phyloP scores from a whole-genome alignment of 768 basidiomycete species.

The Gymnopilus junonius region DNA sequence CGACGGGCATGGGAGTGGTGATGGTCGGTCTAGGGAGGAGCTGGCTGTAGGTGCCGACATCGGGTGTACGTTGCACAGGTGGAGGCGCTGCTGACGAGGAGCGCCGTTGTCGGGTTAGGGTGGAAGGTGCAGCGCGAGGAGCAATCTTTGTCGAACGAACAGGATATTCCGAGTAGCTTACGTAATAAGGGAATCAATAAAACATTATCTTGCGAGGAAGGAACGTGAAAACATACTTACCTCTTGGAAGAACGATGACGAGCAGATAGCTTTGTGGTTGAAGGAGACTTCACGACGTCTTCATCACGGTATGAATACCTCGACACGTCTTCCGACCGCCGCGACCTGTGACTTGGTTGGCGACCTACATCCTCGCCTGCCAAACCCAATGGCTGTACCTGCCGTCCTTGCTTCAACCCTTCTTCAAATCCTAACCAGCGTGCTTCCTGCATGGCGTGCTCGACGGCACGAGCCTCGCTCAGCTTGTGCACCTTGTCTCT shows the following conservation, averaged over 20 bases:
- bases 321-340: conserved; percentile 7
- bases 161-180: neutral
- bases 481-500: conserved; percentile 50
- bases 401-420: conserved; percentile 41
- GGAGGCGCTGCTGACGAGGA: neutral
- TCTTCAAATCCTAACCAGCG: conserved; percentile 54
- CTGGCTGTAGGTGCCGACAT: conserved; percentile 15
- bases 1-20: conserved; percentile 24
- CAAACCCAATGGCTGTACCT: conserved; percentile 10
- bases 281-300: neutral
- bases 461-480: conserved; percentile 49
- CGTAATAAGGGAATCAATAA: neutral
- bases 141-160: neutral
- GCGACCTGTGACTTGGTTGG: neutral
- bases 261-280: neutral
- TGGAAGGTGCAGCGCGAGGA: neutral
- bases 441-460: conserved; percentile 59
- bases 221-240: neutral
- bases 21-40: conserved; percentile 26
- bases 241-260: neutral
- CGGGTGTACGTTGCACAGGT: conserved; percentile 15
- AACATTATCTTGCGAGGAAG: neutral
- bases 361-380: neutral
- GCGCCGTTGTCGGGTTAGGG: neutral
- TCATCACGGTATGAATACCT: conserved; percentile 11